Base-by-base conservation (phyloP, 306 rosid species). In the Pueraria montana region DNA sequence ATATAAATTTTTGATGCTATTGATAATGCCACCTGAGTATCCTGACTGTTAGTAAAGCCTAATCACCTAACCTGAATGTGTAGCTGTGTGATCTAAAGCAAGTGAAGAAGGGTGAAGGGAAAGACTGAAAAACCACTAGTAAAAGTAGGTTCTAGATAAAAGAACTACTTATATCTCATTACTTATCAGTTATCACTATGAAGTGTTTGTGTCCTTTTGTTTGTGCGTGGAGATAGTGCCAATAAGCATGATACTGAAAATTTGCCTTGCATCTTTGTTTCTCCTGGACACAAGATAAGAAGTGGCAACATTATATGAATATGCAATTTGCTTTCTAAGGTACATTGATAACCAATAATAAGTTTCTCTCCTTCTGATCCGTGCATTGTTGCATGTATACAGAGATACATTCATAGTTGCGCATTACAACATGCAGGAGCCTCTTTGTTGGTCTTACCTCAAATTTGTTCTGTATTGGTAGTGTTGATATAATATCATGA, bases 41-140 rank as follows among this genome's bases (percentile, higher is more conserved):
- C 40, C 66, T 61, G 66, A 46, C 53, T 46, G 30, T 32, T 61
- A 11, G 40, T 48, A 36, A 62, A 24, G 58, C 79, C 26, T 34
- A 16, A 53, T 65, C 58, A 11, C 38, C 20, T 65, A 20, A 50
- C 48, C 38, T 23, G 38, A 50, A 74, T 65, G 71, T 48, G 18
- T 75, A 8, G 27, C 48, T 42, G 64, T 30, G 71, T 64, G 80
- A 40, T 73, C 45, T 73, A n/a, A 36, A 59, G 73, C 50, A 45
- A 59, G 78, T 56, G 61, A 80, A 34, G 36, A 52, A 67, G 58
- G 21, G 70, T 26, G 50, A 24, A 71, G 27, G 11, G 2, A 56
- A 58, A 17, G 26, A 23, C 0, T 0, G 24, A 53, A 69, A 49
- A 56, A 56, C 27, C 42, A 27, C 71, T 42, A 30, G 50, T 21